Percentiles rank a stretch among this genome's conserved stretches.
These are phyloP conservation scores for Alternaria panax DNA, from an alignment of 2,329 filamentous ascomycete species.

Conservation along the genomic window DNA sequence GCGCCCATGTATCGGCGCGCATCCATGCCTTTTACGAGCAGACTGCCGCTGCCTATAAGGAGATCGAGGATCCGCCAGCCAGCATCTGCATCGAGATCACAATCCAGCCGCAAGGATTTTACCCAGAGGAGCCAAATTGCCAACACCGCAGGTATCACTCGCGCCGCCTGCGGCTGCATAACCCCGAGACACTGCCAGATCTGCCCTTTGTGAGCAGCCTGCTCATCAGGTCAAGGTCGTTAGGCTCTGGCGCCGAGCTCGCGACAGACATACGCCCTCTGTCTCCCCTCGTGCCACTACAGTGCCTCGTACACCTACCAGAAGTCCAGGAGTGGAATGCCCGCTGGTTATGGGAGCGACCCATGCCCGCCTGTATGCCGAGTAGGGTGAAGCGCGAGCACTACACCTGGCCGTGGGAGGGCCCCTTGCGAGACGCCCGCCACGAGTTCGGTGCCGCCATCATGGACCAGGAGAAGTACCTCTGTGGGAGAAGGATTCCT, in stretches of 20 bases:
- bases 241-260: conserved; percentile 2
- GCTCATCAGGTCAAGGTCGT: conserved; percentile 1
- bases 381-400: conserved; percentile 20
- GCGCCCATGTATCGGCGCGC: conserved; percentile 15
- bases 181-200: conserved; percentile 18
- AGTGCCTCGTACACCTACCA: conserved; percentile 20
- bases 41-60: conserved; percentile 6
- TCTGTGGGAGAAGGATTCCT: conserved; percentile 17
- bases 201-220: conserved; percentile 15
- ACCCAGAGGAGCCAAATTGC: conserved; percentile 13
- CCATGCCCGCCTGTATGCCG: conserved; percentile 15
- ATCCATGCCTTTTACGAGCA: conserved; percentile 18
- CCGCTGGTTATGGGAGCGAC: conserved; percentile 20
- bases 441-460: conserved; percentile 23
- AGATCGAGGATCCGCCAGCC: conserved; percentile 12
- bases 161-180: conserved; percentile 16
- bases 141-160: conserved; percentile 19
- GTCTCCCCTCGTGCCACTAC: conserved; percentile 19
- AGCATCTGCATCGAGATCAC: conserved; percentile 11
- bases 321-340: conserved; percentile 17
- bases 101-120: conserved; percentile 15
- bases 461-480: conserved; percentile 16
- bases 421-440: conserved; percentile 19
- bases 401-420: conserved; percentile 20
- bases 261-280: conserved; percentile 23